Base-by-base conservation (phyloP, 176 grass and related monocot species). In the Oryza brachyantha region DNA sequence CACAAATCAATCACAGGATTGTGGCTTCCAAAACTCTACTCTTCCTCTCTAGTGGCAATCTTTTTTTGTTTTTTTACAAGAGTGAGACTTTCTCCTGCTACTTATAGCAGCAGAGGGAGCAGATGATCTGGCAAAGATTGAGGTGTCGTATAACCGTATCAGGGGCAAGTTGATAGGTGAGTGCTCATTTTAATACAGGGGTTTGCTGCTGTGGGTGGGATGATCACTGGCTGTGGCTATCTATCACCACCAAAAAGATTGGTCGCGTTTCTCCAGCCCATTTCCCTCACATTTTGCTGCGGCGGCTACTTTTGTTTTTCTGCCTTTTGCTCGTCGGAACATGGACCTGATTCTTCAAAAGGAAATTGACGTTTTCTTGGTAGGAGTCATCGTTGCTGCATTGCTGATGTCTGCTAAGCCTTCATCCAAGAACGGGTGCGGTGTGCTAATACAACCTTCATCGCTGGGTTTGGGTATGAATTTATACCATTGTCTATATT, bases 201-300 rank as follows among this genome's bases (percentile, higher is more conserved):
- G 8, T 69, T 19, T 40, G 65, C 35, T 7, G 26, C 28, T 61
- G 24, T 48, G n/a, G 25, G 52, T 68, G 77, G 22, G 70, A 68
- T 84, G 70, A 68, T 84, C 64, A 46, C 41, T 11, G 63, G 78
- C 63, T 41, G 78, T 64, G 65, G 68, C 78, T 86, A 86, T 70
- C 78, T 86, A 86, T 70, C 84, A 75, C n/a, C 7, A 31, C 76
- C 37, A 61, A 80, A 43, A 50, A 67, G 27, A 46, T 67, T 43
- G 39, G 77, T 46, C 38, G 64, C 78, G 52, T 74, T 62, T 60
- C n/a, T 25, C 42, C 7, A 5, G 10, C 6, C 5, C 39, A 50
- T 17, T 64, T 70, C 64, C 8, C 5, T 34, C 55, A 14, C 12
- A 52, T 52, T 8, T 13, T n/a, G 4, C 3, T 16, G 22, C 6